phyloP scores from a whole-genome alignment of 83 land plant genomes.

The Larix sibirica region DNA sequence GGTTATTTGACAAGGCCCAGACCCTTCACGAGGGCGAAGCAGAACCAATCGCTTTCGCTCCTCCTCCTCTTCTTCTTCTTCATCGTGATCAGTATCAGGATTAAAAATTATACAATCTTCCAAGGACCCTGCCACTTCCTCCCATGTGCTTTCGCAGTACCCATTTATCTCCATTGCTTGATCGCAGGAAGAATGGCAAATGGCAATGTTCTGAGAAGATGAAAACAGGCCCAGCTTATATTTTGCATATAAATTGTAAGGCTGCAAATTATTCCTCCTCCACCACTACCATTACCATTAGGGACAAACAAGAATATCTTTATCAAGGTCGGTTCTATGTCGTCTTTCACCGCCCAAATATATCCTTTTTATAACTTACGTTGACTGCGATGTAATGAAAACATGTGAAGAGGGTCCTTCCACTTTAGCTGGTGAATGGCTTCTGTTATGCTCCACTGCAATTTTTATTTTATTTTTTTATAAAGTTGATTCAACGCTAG shows the following conservation, averaged over 20 bases:
- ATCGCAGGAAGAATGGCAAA: not conserved
- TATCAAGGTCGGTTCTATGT: not conserved
- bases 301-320: conserved; percentile 4
- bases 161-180: not conserved
- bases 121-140: not conserved
- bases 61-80: not conserved
- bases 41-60: not conserved
- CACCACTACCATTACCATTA: not conserved
- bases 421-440: no score
- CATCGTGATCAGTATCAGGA: not conserved
- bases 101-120: not conserved
- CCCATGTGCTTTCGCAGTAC: not conserved
- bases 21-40: not conserved
- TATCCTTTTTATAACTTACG: not conserved
- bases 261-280: not conserved
- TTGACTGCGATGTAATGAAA: no score
- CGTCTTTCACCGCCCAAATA: conserved; percentile 5
- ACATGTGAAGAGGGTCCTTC: no score
- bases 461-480: no score
- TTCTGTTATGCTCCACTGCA: no score
- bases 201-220: not conserved
- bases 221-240: not conserved
- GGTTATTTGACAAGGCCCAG: not conserved
- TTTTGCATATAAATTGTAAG: not conserved
- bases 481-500: no score